Conservation (phyloP, 2,329 filamentous ascomycete genomes). For the Penicillium expansum region DNA sequence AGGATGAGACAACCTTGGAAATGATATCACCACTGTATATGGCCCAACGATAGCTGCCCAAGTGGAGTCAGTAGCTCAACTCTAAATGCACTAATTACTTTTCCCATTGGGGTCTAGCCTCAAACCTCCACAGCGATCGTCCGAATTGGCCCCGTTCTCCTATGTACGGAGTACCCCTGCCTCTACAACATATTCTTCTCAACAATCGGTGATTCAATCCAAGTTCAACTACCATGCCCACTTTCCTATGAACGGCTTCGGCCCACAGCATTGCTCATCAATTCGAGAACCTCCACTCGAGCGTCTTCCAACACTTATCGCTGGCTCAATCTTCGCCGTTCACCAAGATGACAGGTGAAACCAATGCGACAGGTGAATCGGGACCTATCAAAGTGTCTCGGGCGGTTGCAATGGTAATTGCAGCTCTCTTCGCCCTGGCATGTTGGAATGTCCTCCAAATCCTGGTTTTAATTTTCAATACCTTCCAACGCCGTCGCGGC, state of each 20-base stretch:
- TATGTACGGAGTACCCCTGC: too few species aligned
- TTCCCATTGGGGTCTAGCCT: not conserved
- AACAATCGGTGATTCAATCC: not conserved
- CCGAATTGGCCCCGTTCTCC: not conserved
- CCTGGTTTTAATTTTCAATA: not conserved
- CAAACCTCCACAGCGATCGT: not conserved
- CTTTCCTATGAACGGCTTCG: not conserved
- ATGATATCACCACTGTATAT: not conserved
- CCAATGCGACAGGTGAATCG: not conserved
- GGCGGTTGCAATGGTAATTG: not conserved
- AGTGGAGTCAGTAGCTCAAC: not conserved
- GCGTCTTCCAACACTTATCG: not conserved
- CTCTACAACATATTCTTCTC: not conserved
- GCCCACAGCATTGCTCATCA: not conserved
- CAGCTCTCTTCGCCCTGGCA: not conserved
- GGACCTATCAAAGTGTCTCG: not conserved
- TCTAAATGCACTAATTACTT: not conserved
- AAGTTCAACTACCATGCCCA: not conserved
- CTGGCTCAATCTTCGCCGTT: not conserved
- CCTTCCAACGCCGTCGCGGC: not conserved
- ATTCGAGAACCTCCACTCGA: not conserved
- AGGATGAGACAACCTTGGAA: not conserved
- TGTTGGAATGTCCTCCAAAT: not conserved
- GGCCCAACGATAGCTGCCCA: not conserved
- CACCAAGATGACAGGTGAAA: not conserved